phyloP scores from a whole-genome alignment of 257 asterid genomes.

The Solanum chilense region DNA sequence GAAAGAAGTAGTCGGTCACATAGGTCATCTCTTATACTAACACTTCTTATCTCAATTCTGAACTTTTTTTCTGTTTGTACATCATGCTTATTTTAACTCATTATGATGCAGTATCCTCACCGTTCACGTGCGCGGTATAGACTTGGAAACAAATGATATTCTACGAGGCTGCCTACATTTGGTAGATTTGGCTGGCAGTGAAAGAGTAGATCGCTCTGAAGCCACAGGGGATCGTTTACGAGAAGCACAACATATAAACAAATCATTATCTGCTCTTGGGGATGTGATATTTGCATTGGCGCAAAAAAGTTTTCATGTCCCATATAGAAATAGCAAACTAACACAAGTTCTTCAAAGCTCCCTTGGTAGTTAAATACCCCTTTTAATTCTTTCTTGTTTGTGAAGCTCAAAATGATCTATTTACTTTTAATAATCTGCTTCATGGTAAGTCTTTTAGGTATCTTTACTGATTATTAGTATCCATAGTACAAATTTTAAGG shows the following conservation, averaged over 20 bases:
- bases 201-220: constrained; percentile 91
- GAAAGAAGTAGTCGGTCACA: constrained; percentile 98
- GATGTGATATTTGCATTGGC: constrained; percentile 95
- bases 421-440: neutral
- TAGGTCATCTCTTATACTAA: constrained; percentile 32
- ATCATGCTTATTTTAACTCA: constrained; percentile 6
- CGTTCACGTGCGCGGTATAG: constrained; percentile 83
- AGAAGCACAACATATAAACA: constrained; percentile 95
- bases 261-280: constrained; percentile 90
- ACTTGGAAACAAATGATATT: constrained; percentile 66
- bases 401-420: neutral
- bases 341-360: constrained; percentile 98
- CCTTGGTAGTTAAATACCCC: constrained; percentile 42
- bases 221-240: constrained; percentile 87
- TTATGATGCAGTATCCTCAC: constrained; percentile 62
- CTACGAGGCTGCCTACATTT: constrained; percentile 89
- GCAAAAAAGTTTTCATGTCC: constrained; percentile 83
- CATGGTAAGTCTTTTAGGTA: neutral
- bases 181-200: constrained; percentile 99
- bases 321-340: constrained; percentile 88
- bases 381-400: neutral
- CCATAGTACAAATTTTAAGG: neutral
- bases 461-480: neutral
- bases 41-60: neutral
- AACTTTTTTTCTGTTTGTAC: neutral